phyloP scores from a whole-genome alignment of 305 asterid genomes.

The Fraxinus albicans region DNA sequence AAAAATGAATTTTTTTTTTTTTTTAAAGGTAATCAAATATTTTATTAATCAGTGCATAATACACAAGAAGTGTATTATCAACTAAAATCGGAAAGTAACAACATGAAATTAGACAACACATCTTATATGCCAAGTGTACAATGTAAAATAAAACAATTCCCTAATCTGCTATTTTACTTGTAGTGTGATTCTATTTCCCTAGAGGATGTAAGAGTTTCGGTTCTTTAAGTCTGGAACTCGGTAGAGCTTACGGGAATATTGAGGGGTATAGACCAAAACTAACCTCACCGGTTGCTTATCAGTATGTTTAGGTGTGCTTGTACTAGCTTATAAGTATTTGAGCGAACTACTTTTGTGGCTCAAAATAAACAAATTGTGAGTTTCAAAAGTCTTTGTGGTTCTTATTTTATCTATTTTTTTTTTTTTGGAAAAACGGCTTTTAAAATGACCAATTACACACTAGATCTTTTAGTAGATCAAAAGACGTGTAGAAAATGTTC shows the following conservation, averaged over 20 bases:
- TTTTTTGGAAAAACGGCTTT: not conserved
- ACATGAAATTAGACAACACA: too few relatives aligned
- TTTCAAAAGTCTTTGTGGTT: not conserved
- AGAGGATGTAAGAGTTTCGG: not conserved
- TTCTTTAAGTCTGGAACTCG: not conserved
- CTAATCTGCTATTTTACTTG: too few relatives aligned
- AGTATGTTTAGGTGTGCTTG: not conserved
- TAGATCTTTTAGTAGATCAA: not conserved
- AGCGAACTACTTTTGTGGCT: not conserved
- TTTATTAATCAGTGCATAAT: too few relatives aligned
- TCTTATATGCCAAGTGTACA: too few relatives aligned
- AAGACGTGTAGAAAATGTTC: not conserved
- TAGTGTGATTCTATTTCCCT: not conserved
- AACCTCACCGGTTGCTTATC: not conserved
- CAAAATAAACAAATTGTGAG: too few relatives aligned
- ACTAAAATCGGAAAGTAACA: too few relatives aligned
- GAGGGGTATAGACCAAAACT: not conserved
- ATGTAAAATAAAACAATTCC: too few relatives aligned
- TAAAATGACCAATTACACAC: not conserved
- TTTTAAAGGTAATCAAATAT: too few relatives aligned
- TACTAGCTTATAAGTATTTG: not conserved
- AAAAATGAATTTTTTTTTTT: not conserved
- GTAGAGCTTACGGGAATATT: not conserved
- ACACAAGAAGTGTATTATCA: too few relatives aligned
- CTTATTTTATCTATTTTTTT: not conserved